Base-by-base conservation (phyloP, 2,329 filamentous ascomycete genomes). In the Botrytis porri region DNA sequence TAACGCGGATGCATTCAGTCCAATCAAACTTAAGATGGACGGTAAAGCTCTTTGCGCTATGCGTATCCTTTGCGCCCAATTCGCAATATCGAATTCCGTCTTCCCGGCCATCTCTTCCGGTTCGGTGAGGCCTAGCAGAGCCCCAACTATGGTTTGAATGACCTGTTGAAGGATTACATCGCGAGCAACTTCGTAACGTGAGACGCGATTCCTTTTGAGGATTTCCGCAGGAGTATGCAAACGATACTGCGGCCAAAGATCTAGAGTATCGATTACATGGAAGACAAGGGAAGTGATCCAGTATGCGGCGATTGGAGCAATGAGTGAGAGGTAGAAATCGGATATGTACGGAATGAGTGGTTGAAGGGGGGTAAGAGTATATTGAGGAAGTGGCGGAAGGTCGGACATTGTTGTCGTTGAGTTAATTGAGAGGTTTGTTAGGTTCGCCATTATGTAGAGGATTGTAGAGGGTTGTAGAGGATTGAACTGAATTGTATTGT, bases 211-310 rank as follows among this genome's bases (percentile, higher is more conserved):
- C 97, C 95, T 81, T 92, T 90, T 76, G 93, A 89, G 16, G 75
- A 98, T 92, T 83, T 98, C 95, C 70, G 94, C 94, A 22, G 96
- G 96, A 0, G 96, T 98, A 84, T 99, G 96, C 60, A 99, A 87
- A 75, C 96, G 92, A 84, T 98, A 98, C 79, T 97, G 89, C 29
- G 95, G 91, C 82, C 95, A 97, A 54, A 95, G 84, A 82, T 98
- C 93, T 83, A 91, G 90, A 73, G 90, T 85, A 83, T 99, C 96
- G 80, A 98, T 90, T 77, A 90, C 80, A 85, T 98, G 95, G 73
- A 80, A 99, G 81, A 95, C 84, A 81, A 93, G 83, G 32, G 95
- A 98, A 45, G 97, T 84, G 35, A 85, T 83, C 96, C 96, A 99
- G 87, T 99, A 99, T 73, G 92, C 92, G 78, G 93, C 81, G 74